phyloP scores from a whole-genome alignment of 2,329 filamentous ascomycete species.

The Alternaria ventricosa region DNA sequence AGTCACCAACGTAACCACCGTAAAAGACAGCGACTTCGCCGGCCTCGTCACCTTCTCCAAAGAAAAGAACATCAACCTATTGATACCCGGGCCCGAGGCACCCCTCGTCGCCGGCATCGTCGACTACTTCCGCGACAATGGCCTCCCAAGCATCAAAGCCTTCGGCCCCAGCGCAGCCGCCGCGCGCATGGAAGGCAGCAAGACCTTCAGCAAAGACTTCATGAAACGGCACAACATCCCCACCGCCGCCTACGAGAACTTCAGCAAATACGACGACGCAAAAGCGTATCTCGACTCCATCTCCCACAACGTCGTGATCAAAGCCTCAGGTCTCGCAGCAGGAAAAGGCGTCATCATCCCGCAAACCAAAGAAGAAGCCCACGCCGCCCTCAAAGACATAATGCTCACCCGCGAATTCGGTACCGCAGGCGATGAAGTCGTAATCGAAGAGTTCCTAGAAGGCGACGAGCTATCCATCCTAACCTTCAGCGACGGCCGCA shows the following conservation, averaged over 20 bases:
- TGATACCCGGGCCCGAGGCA: slow-evolving; percentile 89
- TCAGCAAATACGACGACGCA: slow-evolving; percentile 76
- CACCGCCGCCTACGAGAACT: slow-evolving; percentile 90
- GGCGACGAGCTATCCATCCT: slow-evolving; percentile 93
- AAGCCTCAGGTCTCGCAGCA: slow-evolving; percentile 88
- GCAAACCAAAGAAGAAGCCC: slow-evolving; percentile 79
- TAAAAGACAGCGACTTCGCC: slow-evolving; percentile 79
- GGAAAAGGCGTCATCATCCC: slow-evolving; percentile 97
- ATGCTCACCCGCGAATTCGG: slow-evolving; percentile 92
- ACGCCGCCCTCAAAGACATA: slow-evolving; percentile 81
- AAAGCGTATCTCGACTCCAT: slow-evolving; percentile 67
- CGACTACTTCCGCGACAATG: slow-evolving; percentile 72
- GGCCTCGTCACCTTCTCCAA: slow-evolving; percentile 77
- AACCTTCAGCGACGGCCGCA: slow-evolving; percentile 88
- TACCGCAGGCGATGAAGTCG: slow-evolving; percentile 83
- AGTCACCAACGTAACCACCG: slow-evolving; percentile 68
- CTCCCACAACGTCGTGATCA: slow-evolving; percentile 71
- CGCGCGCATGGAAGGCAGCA: slow-evolving; percentile 92
- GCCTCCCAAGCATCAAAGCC: slow-evolving; percentile 64
- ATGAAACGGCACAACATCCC: slow-evolving; percentile 92
- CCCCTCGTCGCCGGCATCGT: slow-evolving; percentile 93
- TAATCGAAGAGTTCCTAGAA: slow-evolving; percentile 91
- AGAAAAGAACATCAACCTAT: slow-evolving; percentile 76
- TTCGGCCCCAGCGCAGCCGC: slow-evolving; percentile 88
- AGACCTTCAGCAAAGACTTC: slow-evolving; percentile 97